These are phyloP conservation scores for Turritis glabra DNA, from an alignment of 345 rosid species.

Conservation along the genomic window DNA sequence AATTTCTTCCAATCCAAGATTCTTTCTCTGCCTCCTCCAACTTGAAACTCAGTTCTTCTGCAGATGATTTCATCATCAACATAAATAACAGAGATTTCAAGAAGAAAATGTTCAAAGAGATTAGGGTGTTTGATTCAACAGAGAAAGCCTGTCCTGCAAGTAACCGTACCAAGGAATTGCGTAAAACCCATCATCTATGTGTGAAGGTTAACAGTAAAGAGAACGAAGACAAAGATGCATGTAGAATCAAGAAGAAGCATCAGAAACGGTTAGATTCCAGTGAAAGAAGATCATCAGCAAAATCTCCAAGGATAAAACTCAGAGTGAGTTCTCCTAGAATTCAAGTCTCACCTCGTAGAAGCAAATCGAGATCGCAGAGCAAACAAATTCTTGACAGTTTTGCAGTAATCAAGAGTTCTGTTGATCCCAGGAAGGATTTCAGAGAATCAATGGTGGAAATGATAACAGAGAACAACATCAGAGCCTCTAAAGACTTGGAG, in stretches of 20 bases:
- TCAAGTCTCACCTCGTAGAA: constrained; percentile 38
- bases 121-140: constrained; percentile 26
- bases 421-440: constrained; percentile 80
- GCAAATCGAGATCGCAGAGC: constrained; percentile 34
- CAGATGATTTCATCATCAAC: constrained; percentile 41
- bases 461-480: constrained; percentile 73
- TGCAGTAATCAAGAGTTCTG: constrained; percentile 67
- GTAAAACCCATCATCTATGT: constrained; percentile 2
- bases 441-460: constrained; percentile 89
- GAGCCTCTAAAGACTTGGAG: constrained; percentile 58
- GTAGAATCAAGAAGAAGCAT: constrained; percentile 23
- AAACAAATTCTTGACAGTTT: constrained; percentile 44
- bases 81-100: constrained; percentile 29
- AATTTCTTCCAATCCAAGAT: background rate
- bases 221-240: background rate
- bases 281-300: constrained; percentile 38
- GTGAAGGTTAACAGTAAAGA: constrained; percentile 11
- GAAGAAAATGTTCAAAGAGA: constrained; percentile 33
- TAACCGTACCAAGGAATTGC: constrained; percentile 3
- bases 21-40: constrained; percentile 47
- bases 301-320: constrained; percentile 43
- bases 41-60: constrained; percentile 21
- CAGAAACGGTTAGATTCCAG: constrained; percentile 6
- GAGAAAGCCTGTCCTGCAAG: constrained; percentile 33
- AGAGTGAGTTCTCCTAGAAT: constrained; percentile 57